These are phyloP conservation scores for Thermochaetoides thermophila DNA, from an alignment of 495 filamentous ascomycete species.

Conservation along the genomic window DNA sequence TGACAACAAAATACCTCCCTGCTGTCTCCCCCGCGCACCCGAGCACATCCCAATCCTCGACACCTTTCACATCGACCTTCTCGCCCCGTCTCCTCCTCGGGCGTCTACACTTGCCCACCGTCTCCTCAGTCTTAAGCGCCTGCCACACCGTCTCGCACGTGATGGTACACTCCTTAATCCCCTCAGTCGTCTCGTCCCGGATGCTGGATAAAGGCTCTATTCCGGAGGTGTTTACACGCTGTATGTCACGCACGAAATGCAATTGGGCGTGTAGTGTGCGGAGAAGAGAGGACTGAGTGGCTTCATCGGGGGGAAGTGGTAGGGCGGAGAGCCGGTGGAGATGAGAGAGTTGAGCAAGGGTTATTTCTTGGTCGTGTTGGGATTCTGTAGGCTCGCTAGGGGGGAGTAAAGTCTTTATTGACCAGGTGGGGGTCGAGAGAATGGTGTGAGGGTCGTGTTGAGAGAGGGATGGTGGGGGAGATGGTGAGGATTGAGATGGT, in stretches of 20 bases:
- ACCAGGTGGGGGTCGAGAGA: constrained; percentile 68
- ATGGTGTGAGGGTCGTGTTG: constrained; percentile 21
- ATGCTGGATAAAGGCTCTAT: constrained; percentile 62
- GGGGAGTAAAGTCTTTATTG: constrained; percentile 59
- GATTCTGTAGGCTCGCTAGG: constrained; percentile 7
- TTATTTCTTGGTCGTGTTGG: constrained; percentile 18
- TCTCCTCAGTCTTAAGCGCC: constrained; percentile 27
- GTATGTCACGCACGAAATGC: constrained; percentile 74
- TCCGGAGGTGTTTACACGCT: constrained; percentile 56
- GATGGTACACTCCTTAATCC: constrained; percentile 28
- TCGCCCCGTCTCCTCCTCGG: constrained; percentile 22
- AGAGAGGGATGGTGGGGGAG: neutral
- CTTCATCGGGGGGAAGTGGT: constrained; percentile 46
- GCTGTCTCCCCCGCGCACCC: constrained; percentile 47
- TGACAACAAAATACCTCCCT: constrained; percentile 68
- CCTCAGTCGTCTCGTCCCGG: constrained; percentile 56
- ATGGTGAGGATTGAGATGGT: constrained; percentile 3
- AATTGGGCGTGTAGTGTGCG: constrained; percentile 67
- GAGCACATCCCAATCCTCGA: constrained; percentile 55
- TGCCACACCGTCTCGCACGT: constrained; percentile 22
- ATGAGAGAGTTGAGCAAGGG: constrained; percentile 47
- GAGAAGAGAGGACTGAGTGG: constrained; percentile 48
- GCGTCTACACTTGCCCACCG: constrained; percentile 27
- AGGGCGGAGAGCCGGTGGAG: constrained; percentile 85
- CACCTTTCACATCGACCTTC: constrained; percentile 12